phyloP scores from a whole-genome alignment of 2,329 filamentous ascomycete genomes.

The Aspergillus bombycis region DNA sequence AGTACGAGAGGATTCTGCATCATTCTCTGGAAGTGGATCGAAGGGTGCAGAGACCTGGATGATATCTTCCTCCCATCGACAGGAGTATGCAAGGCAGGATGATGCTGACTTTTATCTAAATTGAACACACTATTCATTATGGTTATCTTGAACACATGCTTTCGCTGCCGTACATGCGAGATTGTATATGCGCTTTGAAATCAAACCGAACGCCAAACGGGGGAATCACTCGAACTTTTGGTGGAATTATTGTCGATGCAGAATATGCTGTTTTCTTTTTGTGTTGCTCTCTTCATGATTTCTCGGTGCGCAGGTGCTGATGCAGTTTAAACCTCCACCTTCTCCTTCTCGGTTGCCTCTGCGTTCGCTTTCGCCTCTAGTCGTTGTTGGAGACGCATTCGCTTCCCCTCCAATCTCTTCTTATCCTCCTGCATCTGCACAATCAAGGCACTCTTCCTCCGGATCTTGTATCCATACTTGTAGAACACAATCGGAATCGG shows the following conservation, averaged over 20 bases:
- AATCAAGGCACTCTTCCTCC: conserved; percentile 60
- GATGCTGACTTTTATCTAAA: not conserved
- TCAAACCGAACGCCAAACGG: conserved; percentile 10
- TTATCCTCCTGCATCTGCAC: conserved; percentile 60
- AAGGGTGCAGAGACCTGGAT: conserved; percentile 23
- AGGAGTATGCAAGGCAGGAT: not conserved
- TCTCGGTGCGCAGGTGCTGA: not conserved
- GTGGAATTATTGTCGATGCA: not conserved
- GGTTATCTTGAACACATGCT: conserved; percentile 5
- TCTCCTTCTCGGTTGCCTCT: conserved; percentile 21
- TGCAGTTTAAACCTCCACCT: conserved; percentile 19
- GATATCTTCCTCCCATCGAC: not conserved
- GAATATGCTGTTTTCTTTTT: not conserved
- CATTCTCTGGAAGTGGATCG: conserved; percentile 40
- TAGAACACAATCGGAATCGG: conserved; percentile 84
- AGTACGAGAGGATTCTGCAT: conserved; percentile 67
- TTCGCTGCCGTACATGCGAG: not conserved
- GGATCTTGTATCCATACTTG: conserved; percentile 59
- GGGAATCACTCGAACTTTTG: conserved; percentile 7
- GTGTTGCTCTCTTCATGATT: not conserved
- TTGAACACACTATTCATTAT: not conserved
- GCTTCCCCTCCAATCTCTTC: conserved; percentile 49
- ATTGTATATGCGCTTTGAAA: conserved; percentile 7
- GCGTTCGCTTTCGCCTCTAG: conserved; percentile 13
- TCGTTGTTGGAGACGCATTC: conserved; percentile 25